Conservation (phyloP, 352 stramenopile genomes). For the Phytophthora nicotianae region DNA sequence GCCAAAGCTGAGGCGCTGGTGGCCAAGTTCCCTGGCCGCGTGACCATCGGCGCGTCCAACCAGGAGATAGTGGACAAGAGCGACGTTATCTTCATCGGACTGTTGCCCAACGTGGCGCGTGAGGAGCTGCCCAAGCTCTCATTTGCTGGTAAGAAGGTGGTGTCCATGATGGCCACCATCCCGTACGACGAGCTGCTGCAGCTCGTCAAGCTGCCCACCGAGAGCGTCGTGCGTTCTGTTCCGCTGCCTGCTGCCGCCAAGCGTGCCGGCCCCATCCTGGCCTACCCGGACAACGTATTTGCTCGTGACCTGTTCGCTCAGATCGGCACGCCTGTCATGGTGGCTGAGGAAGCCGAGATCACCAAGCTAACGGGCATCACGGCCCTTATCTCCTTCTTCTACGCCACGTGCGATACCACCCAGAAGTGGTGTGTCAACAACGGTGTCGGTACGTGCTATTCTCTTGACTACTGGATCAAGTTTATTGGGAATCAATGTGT, state of each 20-base stretch:
- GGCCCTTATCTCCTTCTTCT: conserved; percentile 87
- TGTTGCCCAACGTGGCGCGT: conserved; percentile 74
- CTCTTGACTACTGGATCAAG: background rate
- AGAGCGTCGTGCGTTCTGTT: conserved; percentile 81
- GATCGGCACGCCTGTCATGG: conserved; percentile 87
- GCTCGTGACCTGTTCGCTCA: conserved; percentile 73
- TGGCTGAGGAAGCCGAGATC: conserved; percentile 77
- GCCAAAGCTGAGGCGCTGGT: conserved; percentile 79
- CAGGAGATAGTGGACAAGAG: conserved; percentile 85
- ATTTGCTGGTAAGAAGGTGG: conserved; percentile 70
- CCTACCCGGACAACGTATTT: conserved; percentile 73
- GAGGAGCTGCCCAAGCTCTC: conserved; percentile 74
- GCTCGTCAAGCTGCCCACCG: conserved; percentile 68
- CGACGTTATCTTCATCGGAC: conserved; percentile 83
- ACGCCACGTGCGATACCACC: conserved; percentile 81
- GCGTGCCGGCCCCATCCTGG: conserved; percentile 79
- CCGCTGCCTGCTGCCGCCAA: conserved; percentile 77
- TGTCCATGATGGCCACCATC: conserved; percentile 92
- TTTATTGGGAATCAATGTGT: background rate
- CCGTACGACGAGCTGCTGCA: conserved; percentile 82
- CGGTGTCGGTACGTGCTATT: conserved; percentile 68
- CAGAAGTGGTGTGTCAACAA: conserved; percentile 90
- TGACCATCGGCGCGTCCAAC: conserved; percentile 71
- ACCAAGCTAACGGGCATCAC: conserved; percentile 87
- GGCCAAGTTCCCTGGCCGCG: conserved; percentile 65